Percentiles rank a stretch among this genome's conserved stretches.
Conservation (phyloP, 1,284 basidiomycete genomes). For the Marasmius oreades region DNA sequence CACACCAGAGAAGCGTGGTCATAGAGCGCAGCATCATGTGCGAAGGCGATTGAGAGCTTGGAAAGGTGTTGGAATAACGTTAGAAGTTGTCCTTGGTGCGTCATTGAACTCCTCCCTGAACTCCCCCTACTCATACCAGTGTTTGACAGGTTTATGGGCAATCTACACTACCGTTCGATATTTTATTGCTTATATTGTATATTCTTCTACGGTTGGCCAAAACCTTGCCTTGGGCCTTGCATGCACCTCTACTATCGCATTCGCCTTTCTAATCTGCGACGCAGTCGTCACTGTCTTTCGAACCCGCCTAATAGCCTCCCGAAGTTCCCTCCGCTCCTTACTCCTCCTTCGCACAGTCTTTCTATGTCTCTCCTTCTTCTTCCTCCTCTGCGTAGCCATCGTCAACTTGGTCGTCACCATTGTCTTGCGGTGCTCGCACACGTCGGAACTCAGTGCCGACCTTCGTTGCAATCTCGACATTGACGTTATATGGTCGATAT, state of each 20-base stretch:
- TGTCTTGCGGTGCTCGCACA: constrained; percentile 39
- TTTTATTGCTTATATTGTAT: constrained; percentile 48
- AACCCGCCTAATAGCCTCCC: constrained; percentile 33
- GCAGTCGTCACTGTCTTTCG: constrained; percentile 40
- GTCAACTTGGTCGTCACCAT: constrained; percentile 53
- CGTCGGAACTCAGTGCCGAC: constrained; percentile 35
- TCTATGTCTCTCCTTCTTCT: constrained; percentile 41
- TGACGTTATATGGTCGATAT: constrained; percentile 58
- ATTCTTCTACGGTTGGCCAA: constrained; percentile 36
- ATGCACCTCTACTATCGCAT: constrained; percentile 51
- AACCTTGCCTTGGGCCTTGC: constrained; percentile 53
- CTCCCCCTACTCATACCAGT: background rate
- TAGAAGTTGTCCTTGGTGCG: constrained; percentile 51
- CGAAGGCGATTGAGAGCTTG: constrained; percentile 41
- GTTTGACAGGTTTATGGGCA: constrained; percentile 48
- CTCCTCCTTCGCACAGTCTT: constrained; percentile 29
- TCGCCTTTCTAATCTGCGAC: constrained; percentile 49
- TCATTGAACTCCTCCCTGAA: constrained; percentile 10
- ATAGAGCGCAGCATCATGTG: constrained; percentile 28
- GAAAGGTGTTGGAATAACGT: constrained; percentile 29
- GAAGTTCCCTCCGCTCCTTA: constrained; percentile 30
- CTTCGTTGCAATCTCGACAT: constrained; percentile 56
- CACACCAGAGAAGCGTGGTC: constrained; percentile 35
- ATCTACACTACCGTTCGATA: constrained; percentile 61
- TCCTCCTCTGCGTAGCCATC: constrained; percentile 46